These are phyloP conservation scores for Saccharomyces hybrid DNA, from an alignment of 1,139 yeast species.

Conservation along the genomic window DNA sequence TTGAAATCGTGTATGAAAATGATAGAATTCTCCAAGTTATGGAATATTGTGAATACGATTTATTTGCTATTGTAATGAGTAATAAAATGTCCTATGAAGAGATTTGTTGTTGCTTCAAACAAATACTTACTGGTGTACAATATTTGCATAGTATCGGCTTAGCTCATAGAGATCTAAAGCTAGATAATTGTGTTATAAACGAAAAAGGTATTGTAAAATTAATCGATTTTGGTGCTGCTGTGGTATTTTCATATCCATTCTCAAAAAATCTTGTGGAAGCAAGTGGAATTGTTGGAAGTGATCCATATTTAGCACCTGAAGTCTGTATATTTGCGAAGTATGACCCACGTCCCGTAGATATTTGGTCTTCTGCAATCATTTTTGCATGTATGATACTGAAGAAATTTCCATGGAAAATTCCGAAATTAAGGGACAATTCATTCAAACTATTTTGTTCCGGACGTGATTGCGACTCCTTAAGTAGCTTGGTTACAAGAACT, in stretches of 20 bases:
- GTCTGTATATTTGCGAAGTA: conserved; percentile 74
- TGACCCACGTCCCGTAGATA: conserved; percentile 90
- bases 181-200: conserved; percentile 90
- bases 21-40: conserved; percentile 83
- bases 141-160: conserved; percentile 83
- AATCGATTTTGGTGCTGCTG: conserved; percentile 93
- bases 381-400: conserved; percentile 92
- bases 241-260: conserved; percentile 86
- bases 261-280: conserved; percentile 73
- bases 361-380: conserved; percentile 91
- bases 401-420: conserved; percentile 95
- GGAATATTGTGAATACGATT: conserved; percentile 92
- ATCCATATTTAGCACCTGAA: conserved; percentile 92
- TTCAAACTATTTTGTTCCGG: conserved; percentile 51
- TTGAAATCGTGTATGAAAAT: conserved; percentile 85
- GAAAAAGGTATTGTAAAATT: conserved; percentile 78
- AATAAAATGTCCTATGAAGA: conserved; percentile 84
- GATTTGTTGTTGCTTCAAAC: conserved; percentile 85
- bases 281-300: conserved; percentile 89
- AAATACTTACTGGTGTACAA: conserved; percentile 71
- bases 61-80: conserved; percentile 93
- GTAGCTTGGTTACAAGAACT: conserved; percentile 35
- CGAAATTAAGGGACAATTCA: conserved; percentile 77
- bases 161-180: conserved; percentile 86
- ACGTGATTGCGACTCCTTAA: conserved; percentile 38